Evolutionary conservation across 176 grass and related monocot genomes (phyloP), one percentile per base, ranked within the genome.

Genomic region (Zea luxurians): DNA sequence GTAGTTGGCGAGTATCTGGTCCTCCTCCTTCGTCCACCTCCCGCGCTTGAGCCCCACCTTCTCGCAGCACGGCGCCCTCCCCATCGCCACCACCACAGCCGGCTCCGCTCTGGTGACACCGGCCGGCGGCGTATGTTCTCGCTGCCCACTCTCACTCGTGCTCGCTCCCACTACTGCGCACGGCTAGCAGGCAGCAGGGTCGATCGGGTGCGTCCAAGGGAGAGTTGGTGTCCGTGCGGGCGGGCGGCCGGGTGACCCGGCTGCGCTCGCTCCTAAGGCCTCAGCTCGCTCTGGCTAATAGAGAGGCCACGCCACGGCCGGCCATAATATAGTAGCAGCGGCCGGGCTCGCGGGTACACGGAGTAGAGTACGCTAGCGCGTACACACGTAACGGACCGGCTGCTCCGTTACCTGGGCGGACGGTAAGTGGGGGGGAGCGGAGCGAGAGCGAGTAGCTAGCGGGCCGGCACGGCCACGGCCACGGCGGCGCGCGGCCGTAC

Each of bases 1-100:
- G 80, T 97, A 97, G 73, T 40, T 84, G 6, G 85, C 68, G 48
- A 97, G 85, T 46, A 70, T 80, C 66, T 92, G 89, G 49, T 97
- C 94, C 74, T 97, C 94, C 76, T 90, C 94, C 45, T 87, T 38
- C 11, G 94, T 94, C 94, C 94, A 97, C 82, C 91, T 78, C 35
- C 91, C 94, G 42, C 85, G 90, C 87, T 92, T 97, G 37, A 97
- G 66, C 40, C 94, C 94, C 18, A 91, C 87, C 87, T 97, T 97
- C 10, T 92, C 91, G 80, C 94, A 97, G 86, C 94, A 97, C 49
- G 94, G 94, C 54, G 94, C 91, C 90, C 95, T 92, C 69, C 95
- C 95, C 95, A 97, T 97, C 13, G 27, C 27, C 27, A 27, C 27
- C 27, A 27, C 27, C 27, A 27, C n/a, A n/a, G n/a, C n/a, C n/a